Conservation (phyloP, 495 filamentous ascomycete genomes). For the Penicillium riverlandense region DNA sequence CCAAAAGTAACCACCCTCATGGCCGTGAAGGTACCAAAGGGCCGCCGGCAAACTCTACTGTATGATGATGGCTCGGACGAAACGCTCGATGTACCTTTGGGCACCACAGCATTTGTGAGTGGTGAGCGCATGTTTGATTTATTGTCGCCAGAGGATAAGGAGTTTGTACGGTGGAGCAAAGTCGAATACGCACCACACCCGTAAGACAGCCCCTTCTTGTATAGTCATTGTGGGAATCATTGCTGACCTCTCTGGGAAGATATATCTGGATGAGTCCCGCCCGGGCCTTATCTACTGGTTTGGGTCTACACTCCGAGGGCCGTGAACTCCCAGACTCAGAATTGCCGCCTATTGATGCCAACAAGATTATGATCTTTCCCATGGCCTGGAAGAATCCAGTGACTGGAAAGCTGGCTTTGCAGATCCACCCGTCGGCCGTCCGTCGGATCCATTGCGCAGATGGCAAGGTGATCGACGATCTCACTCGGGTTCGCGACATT, state of each 20-base stretch:
- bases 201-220: slow-evolving; percentile 6
- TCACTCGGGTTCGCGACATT: slow-evolving; percentile 56
- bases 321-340: slow-evolving; percentile 47
- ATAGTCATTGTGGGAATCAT: too few relatives aligned
- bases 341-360: slow-evolving; percentile 55
- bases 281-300: slow-evolving; percentile 55
- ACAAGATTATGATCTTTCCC: slow-evolving; percentile 60
- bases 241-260: slow-evolving; percentile 5
- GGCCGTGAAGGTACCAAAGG: slow-evolving; percentile 58
- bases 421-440: slow-evolving; percentile 62
- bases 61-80: slow-evolving; percentile 69
- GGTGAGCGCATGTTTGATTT: slow-evolving; percentile 58
- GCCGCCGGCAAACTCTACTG: slow-evolving; percentile 54
- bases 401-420: slow-evolving; percentile 58
- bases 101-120: slow-evolving; percentile 69
- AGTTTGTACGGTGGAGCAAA: slow-evolving; percentile 54
- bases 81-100: slow-evolving; percentile 58
- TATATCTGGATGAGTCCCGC: slow-evolving; percentile 71
- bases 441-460: slow-evolving; percentile 55
- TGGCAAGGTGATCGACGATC: slow-evolving; percentile 57
- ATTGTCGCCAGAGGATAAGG: slow-evolving; percentile 55
- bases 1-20: slow-evolving; percentile 62
- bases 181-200: slow-evolving; percentile 71
- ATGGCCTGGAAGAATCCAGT: slow-evolving; percentile 69
- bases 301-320: slow-evolving; percentile 57